These are phyloP conservation scores for Cutaneotrichosporon sp. DNA, from an alignment of 1,284 basidiomycete genomes.

Conservation along the genomic window DNA sequence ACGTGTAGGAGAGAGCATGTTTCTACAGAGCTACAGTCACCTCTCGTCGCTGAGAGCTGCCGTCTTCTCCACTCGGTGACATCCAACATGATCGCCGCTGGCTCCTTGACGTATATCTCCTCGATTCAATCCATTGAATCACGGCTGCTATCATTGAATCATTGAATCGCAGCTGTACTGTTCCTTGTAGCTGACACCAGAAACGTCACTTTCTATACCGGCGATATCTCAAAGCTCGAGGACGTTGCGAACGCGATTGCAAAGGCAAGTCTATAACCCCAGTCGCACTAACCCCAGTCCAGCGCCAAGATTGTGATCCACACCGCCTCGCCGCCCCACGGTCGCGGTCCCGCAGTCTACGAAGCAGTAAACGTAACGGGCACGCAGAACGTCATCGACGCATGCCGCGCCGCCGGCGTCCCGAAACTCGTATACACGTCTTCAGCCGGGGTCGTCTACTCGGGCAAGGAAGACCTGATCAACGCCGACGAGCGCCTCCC, in stretches of 20 bases:
- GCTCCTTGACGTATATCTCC: too few relatives aligned
- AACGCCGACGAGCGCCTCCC: conserved; percentile 87
- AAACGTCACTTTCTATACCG: conserved; percentile 80
- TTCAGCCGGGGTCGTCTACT: conserved; percentile 89
- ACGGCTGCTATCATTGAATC: too few relatives aligned
- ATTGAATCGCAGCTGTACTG: too few relatives aligned
- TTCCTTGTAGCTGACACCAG: conserved; percentile 26
- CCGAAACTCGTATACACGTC: conserved; percentile 92
- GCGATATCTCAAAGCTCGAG: conserved; percentile 75
- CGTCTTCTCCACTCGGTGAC: too few relatives aligned
- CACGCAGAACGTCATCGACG: conserved; percentile 79
- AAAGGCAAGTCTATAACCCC: conserved; percentile 60
- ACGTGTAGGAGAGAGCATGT: not conserved
- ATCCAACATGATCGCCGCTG: too few relatives aligned
- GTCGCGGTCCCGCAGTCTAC: conserved; percentile 70
- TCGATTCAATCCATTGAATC: too few relatives aligned
- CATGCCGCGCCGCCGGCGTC: conserved; percentile 69
- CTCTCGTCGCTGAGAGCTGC: not conserved
- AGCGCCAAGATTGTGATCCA: conserved; percentile 87
- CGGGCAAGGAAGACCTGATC: conserved; percentile 70
- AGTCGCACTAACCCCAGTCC: conserved; percentile 57
- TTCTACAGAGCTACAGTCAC: too few relatives aligned
- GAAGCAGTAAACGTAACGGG: conserved; percentile 94
- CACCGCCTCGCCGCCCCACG: conserved; percentile 86
- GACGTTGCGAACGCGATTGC: conserved; percentile 69